These are phyloP conservation scores for Smittium culicis DNA, from an alignment of 371 early-diverging fungal species.

Conservation along the genomic window DNA sequence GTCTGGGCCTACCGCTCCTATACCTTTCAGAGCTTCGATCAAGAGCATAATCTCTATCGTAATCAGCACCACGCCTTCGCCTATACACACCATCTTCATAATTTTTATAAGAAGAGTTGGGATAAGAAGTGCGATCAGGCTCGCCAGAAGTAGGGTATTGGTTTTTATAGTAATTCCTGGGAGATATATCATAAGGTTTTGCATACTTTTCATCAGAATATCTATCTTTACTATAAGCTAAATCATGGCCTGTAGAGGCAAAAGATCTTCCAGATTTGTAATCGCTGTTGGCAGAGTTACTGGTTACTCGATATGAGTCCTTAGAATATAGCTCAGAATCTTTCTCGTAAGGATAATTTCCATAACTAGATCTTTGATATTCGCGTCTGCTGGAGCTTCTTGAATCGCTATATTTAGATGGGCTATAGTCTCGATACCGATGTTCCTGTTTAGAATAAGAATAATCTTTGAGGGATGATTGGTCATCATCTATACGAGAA, in stretches of 20 bases:
- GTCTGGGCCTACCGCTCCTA: not conserved
- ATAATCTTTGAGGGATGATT: not conserved
- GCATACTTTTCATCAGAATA: not conserved
- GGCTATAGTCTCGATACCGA: not conserved
- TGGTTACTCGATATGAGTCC: no score
- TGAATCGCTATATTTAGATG: not conserved
- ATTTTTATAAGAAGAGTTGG: not conserved
- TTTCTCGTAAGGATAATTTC: no score
- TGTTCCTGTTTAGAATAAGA: not conserved
- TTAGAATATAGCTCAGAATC: no score
- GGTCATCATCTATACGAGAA: not conserved
- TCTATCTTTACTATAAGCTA: not conserved
- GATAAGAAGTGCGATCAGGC: not conserved
- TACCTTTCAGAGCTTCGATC: not conserved
- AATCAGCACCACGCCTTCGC: not conserved
- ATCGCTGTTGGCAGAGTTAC: not conserved
- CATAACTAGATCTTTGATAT: not conserved
- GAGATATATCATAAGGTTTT: not conserved
- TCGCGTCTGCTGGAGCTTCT: not conserved
- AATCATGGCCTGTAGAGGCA: not conserved
- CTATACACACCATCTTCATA: not conserved
- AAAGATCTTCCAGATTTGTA: not conserved
- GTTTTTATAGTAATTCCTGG: not conserved
- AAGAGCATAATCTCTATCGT: not conserved
- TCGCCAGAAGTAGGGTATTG: not conserved